Evolutionary conservation across 2,329 filamentous ascomycete genomes (phyloP), one percentile per base, ranked within the genome.

Genomic region (Colletotrichum simmondsii): DNA sequence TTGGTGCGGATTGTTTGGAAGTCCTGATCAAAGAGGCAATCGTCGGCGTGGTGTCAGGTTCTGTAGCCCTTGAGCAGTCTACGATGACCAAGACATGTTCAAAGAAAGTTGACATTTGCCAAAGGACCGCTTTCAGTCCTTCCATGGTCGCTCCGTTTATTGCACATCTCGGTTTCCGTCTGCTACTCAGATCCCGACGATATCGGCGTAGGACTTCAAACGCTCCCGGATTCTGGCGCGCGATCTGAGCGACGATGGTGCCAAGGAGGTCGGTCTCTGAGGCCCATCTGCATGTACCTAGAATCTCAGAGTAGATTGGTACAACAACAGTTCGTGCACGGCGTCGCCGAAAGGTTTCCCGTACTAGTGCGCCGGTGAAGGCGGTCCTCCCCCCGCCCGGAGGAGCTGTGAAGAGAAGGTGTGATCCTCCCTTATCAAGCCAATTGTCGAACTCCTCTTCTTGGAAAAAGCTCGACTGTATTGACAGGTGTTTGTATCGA

Each of bases 381-480:
- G 46, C 42, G 1, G 62, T 70, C 16, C 59, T 70, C 1, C 68
- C 62, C 8, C 22, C n/a, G 22, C 68, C 68, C 0, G 62, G 53
- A 16, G 54, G 12, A 14, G 37, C 68, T 4, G 42, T 70, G 42
- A 70, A 16, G 54, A 54, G 65, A 10, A 70, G 14, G 0, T 65
- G 30, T 3, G 37, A 42, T 2, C 53, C 35, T 58, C 24, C 7
- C 12, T 24, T 4, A 22, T 1, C 8, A 12, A 53, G 32, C 61
- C 54, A 70, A 4, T 16, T 1, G 22, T 37, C 12, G 14, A 70
- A 22, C 3, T 28, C 2, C 3, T 22, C 4, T 5, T 14, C 10
- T 54, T 35, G n/a, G 30, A n/a, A 22, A 60, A 16, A 4, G 4
- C 8, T 12, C 30, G 54, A 1, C 8, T 56, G 5, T 49, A 12